These are phyloP conservation scores for maize (Zea mays) DNA, from an alignment of 176 grass and related monocot species.

Conservation along the genomic window DNA sequence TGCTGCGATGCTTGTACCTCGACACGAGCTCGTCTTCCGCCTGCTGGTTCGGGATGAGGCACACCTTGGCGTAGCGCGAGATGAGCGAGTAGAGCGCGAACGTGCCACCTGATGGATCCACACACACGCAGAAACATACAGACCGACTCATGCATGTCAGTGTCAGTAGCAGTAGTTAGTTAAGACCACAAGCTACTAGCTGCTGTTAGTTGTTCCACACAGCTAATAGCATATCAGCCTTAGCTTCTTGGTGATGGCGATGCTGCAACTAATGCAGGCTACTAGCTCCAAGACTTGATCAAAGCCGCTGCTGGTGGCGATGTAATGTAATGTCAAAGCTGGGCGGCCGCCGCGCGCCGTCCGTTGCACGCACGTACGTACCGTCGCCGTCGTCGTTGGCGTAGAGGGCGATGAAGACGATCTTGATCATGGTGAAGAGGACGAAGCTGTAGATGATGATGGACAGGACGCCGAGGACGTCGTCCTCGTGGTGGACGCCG, in stretches of 20 bases:
- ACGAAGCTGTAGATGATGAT: constrained; percentile 66
- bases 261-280: not conserved
- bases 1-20: constrained; percentile 3
- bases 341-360: no score
- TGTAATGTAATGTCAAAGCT: not conserved
- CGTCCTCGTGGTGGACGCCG: constrained; percentile 34
- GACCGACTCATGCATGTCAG: not conserved
- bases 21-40: constrained; percentile 59
- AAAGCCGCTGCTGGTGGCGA: not conserved
- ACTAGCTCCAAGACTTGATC: not conserved
- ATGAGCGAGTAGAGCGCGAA: constrained; percentile 78
- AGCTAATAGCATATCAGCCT: no score
- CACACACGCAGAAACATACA: no score
- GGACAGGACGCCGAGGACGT: constrained; percentile 63
- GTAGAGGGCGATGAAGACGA: constrained; percentile 60
- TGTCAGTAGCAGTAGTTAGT: not conserved
- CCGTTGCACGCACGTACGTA: not conserved
- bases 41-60: constrained; percentile 63
- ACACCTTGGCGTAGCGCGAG: constrained; percentile 58
- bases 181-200: not conserved
- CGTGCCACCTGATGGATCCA: constrained; percentile 48
- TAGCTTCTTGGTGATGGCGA: no score
- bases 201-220: no score
- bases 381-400: constrained; percentile 73
- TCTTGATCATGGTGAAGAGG: constrained; percentile 64